phyloP scores from a whole-genome alignment of 1,284 basidiomycete species.

The Athelia psychrophila region DNA sequence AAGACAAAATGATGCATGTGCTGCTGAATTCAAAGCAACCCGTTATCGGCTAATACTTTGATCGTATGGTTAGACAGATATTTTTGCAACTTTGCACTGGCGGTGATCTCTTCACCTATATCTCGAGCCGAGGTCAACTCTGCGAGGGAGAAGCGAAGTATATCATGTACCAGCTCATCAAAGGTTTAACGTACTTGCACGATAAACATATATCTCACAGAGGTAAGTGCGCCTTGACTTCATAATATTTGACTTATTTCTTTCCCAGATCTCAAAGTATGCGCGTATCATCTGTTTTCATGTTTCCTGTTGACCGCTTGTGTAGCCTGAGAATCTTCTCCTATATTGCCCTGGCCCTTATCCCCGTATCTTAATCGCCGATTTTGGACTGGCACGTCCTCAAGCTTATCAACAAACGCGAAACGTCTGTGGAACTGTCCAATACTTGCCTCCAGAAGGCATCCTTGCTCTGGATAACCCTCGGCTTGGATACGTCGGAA shows the following conservation, averaged over 20 bases:
- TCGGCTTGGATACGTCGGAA: constrained; percentile 69
- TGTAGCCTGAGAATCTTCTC: constrained; percentile 83
- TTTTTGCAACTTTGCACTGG: constrained; percentile 77
- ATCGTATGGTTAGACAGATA: constrained; percentile 47
- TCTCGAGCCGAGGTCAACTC: constrained; percentile 60
- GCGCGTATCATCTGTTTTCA: neutral
- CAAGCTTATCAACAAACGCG: constrained; percentile 74
- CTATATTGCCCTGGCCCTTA: constrained; percentile 73
- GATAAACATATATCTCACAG: constrained; percentile 75
- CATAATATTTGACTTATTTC: neutral
- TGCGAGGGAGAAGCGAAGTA: constrained; percentile 82
- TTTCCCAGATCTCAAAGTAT: constrained; percentile 69
- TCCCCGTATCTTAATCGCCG: constrained; percentile 80
- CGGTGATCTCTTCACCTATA: constrained; percentile 78
- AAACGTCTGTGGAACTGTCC: constrained; percentile 79
- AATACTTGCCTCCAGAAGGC: constrained; percentile 84
- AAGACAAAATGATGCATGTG: constrained; percentile 56
- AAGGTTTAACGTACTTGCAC: constrained; percentile 75
- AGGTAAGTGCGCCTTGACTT: constrained; percentile 41
- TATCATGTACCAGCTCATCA: constrained; percentile 77
- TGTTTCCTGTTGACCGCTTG: neutral
- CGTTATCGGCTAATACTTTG: constrained; percentile 2
- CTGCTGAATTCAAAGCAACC: too few relatives aligned
- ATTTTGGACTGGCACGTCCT: constrained; percentile 85
- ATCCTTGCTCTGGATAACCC: constrained; percentile 72